Conservation (phyloP, 768 basidiomycete species). For the Podaxis sp. region DNA sequence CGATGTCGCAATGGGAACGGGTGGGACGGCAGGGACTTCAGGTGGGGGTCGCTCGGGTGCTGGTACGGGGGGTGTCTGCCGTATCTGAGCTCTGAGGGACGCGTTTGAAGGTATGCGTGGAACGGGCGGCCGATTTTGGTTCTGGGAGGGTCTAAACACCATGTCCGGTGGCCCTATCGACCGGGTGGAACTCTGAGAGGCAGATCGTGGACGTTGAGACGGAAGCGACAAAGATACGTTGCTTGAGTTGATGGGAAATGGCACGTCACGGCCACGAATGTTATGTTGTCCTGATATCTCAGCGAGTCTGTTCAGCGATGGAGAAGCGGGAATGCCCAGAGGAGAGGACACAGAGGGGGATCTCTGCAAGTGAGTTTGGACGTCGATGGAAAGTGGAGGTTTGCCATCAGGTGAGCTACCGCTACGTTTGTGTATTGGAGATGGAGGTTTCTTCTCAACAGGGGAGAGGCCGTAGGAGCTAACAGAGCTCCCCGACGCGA, state of each 20-base stretch:
- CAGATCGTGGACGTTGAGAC: not conserved
- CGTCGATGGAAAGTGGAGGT: not conserved
- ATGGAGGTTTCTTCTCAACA: not conserved
- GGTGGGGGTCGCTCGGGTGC: not conserved
- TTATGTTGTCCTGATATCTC: not conserved
- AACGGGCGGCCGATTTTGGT: not conserved
- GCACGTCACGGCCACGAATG: not conserved
- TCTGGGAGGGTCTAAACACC: not conserved
- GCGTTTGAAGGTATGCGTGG: not conserved
- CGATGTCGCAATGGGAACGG: not conserved
- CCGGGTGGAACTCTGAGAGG: not conserved
- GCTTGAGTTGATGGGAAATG: conserved; percentile 3
- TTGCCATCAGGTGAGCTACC: not conserved
- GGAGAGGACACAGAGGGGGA: conserved; percentile 9
- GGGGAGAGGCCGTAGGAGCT: conserved; percentile 7
- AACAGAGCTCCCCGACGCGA: conserved; percentile 6
- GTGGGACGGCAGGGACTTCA: not conserved
- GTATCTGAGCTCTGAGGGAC: not conserved
- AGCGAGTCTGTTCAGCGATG: not conserved
- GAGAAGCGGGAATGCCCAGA: not conserved
- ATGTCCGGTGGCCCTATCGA: not conserved
- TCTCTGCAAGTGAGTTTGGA: not conserved
- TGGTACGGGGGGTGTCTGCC: not conserved
- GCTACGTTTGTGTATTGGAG: not conserved
- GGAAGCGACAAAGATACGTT: not conserved